Conservation (phyloP, 441 rosid genomes). For the Lepidium campestre region DNA sequence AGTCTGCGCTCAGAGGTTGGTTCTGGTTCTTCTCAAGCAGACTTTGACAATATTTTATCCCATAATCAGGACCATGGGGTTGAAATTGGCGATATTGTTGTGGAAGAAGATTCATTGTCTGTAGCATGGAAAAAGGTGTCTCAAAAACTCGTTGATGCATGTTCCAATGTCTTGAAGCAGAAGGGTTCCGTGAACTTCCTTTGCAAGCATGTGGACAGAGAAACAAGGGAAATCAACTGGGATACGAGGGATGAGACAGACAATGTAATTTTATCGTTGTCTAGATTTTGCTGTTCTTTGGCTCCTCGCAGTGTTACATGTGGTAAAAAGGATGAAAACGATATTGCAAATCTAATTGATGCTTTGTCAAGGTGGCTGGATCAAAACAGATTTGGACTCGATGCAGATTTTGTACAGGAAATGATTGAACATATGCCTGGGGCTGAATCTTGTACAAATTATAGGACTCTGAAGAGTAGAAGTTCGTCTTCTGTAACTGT, state of each 20-base stretch:
- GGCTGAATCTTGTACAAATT: slow-evolving; percentile 55
- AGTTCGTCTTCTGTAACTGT: slow-evolving; percentile 32
- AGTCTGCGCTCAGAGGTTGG: slow-evolving; percentile 29
- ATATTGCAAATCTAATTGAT: slow-evolving; percentile 38
- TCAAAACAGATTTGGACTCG: slow-evolving; percentile 92
- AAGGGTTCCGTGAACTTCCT: slow-evolving; percentile 43
- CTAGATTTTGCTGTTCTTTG: slow-evolving; percentile 63
- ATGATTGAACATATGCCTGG: slow-evolving; percentile 81
- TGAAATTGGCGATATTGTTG: slow-evolving; percentile 75
- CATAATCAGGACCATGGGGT: slow-evolving; percentile 32
- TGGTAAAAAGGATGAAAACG: slow-evolving; percentile 35
- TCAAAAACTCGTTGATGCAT: slow-evolving; percentile 59
- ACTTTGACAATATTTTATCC: slow-evolving; percentile 25
- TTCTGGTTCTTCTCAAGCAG: slow-evolving; percentile 29
- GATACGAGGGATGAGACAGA: slow-evolving; percentile 38
- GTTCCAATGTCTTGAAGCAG: slow-evolving; percentile 36
- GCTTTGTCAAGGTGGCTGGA: slow-evolving; percentile 70
- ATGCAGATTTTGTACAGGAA: slow-evolving; percentile 88
- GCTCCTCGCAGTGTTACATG: slow-evolving; percentile 30
- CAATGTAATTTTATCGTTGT: slow-evolving; percentile 33
- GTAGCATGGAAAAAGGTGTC: slow-evolving; percentile 77
- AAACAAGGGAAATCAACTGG: slow-evolving; percentile 32
- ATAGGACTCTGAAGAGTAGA: slow-evolving; percentile 62
- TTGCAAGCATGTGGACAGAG: slow-evolving; percentile 67
- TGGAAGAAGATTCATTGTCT: slow-evolving; percentile 62